Base-by-base conservation (phyloP, 768 basidiomycete species). In the Phylloporus rhodoxanthus region DNA sequence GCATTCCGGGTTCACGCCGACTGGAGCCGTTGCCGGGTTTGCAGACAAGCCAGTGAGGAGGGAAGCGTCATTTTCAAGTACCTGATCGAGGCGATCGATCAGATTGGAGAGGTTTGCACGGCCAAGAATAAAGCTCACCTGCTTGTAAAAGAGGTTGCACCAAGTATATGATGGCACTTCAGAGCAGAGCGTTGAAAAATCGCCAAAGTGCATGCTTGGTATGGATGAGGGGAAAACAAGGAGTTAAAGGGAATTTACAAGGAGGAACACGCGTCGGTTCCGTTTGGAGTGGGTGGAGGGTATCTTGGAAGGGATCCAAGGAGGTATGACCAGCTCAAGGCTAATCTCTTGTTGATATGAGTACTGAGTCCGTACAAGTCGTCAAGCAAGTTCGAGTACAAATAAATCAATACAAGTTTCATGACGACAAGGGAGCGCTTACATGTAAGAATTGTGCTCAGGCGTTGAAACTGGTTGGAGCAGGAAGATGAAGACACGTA, bases 61-160 rank as follows among this genome's bases (percentile, higher is more conserved):
- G 40, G 63, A 5, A 1, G 57, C 52, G 36, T 72, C 57, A 42
- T 46, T 69, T 62, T 65, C 57, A 34, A 65, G 72, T 8, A 76
- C 65, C 78, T 80, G 54, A 52, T 64, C 57, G 63, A 55, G 54
- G 63, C 62, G 40, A 72, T 58, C 47, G 51, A 53, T 52, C 43
- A 47, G 37, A 33, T 40, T 42, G 45, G 40, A 47, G 44, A 40
- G 14, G 23, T 25, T n/a, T 15, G 13, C n/a, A 38, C 29, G 32
- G 57, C 21, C 50, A 51, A 47, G 49, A 29, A 51, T 50, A 23
- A 58, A 45, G 61, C 72, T 57, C 19, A 91, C 84, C 75, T 95
- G 91, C 52, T 80, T 79, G 71, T 92, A 92, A 72, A 95, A 94
- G 58, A 96, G 83, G 65, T 96, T 96, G 71, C 94, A 97, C 81